These are phyloP conservation scores for Plasmodium yoelii DNA, from an alignment of 169 alveolate genomes.

Conservation along the genomic window DNA sequence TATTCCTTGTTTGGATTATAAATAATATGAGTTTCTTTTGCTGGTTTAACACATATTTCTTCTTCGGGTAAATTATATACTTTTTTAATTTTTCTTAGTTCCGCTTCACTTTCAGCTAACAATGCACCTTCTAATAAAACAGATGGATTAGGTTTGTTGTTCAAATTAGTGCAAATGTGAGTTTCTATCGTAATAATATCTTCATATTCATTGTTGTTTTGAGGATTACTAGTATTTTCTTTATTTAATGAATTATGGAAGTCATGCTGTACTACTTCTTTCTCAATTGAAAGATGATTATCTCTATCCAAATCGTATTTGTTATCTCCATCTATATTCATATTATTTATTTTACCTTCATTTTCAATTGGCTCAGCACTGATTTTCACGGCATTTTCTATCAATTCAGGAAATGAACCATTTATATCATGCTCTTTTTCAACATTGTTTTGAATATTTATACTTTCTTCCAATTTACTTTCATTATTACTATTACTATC, in stretches of 20 bases:
- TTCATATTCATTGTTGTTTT: not conserved
- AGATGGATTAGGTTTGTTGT: slow-evolving; percentile 56
- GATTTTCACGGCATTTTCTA: not conserved
- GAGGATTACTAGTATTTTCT: not conserved
- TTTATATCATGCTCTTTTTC: not conserved
- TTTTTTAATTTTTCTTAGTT: slow-evolving; percentile 36
- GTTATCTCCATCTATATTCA: too few relatives aligned
- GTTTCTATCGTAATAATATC: slow-evolving; percentile 29
- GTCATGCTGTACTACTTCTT: slow-evolving; percentile 34
- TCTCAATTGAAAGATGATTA: slow-evolving; percentile 4
- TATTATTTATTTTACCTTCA: too few relatives aligned
- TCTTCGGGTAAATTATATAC: slow-evolving; percentile 47
- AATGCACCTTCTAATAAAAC: slow-evolving; percentile 53
- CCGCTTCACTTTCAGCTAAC: slow-evolving; percentile 69
- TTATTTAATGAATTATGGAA: not conserved
- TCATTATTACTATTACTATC: not conserved
- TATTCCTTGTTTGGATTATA: slow-evolving; percentile 41
- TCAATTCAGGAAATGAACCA: not conserved
- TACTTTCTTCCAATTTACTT: slow-evolving; percentile 6
- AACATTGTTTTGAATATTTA: not conserved
- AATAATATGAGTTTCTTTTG: slow-evolving; percentile 27
- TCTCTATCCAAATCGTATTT: too few relatives aligned
- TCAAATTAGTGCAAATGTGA: slow-evolving; percentile 53
- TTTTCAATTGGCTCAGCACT: too few relatives aligned
- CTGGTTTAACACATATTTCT: slow-evolving; percentile 58